Base-by-base conservation (phyloP, 805 yeast genomes). In the Ogataea naganishii region DNA sequence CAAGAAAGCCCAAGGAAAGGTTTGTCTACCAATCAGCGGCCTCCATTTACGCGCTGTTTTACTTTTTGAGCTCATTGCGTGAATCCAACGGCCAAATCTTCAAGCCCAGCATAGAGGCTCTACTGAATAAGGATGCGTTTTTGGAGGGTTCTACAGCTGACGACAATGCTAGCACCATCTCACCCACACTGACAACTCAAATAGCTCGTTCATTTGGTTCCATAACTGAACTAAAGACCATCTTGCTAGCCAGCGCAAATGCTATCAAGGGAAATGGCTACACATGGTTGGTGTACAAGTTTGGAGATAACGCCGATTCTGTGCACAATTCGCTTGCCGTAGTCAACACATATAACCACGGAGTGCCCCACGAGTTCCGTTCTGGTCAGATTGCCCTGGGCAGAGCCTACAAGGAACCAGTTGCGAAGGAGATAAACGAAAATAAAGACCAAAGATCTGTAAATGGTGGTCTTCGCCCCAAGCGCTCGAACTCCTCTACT, bases 211-310 rank as follows among this genome's bases (percentile, higher is more conserved):
- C 79, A 3, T 86, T 86, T 56, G 95, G 95, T 6, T 75, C 88
- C 0, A 38, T 84, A 7, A 72, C 68, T 11, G 94, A 85, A 50
- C 78, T 92, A 50, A 69, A 80, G 42, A 72, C 81, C 2, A 65
- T 83, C 27, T 54, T 92, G 25, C 48, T 82, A 35, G 69, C 72
- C 34, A 75, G 92, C 1, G 84, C 89, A 8, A 57, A 64, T 29
- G 69, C 80, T 4, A 71, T 85, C 37, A 74, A 79, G 37, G 96
- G 97, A 29, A 89, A 84, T 53, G 98, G 98, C 3, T 76, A 69
- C 56, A 81, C 88, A 8, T 92, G 96, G 92, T 61, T 92, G 13
- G 78, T 86, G 14, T 94, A 89, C 34, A 66, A 64, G 55, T 47
- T 37, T 7, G 57, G 64, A 36, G 48, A 51, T 11, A 14, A 4